Evolutionary conservation across 2,329 filamentous ascomycete species (phyloP), one percentile per base, ranked within the genome.

Genomic region (Teratosphaeria nubilosa): DNA sequence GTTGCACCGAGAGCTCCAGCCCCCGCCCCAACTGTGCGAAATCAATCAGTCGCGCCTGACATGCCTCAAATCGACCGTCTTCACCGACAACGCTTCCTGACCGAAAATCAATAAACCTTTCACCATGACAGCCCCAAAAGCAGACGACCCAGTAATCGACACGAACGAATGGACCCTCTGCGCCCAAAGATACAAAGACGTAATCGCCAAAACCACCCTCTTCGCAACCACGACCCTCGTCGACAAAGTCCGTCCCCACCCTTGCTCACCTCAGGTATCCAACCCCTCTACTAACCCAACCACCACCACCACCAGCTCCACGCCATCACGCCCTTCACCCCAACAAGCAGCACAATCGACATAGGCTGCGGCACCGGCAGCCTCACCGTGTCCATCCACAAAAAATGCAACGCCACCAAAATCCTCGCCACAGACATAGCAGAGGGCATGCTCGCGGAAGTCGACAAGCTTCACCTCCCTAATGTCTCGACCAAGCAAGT

Each of bases 361-460:
- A 14, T 54, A 16, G 52, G 52, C 24, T 54, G 52, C 52, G 52
- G 52, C 24, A 54, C 52, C 30, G 52, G 24, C 30, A 54, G 52
- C 20, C 30, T 32, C 14, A 34, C 52, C 11, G 1, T 54, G 24
- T 27, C 25, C 20, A n/a, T 54, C 14, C 52, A 54, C 30, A 2
- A 54, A 22, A 54, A 31, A 14, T 30, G 16, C 30, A 10, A 9
- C 24, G 11, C 22, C 6, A n/a, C 52, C 20, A 24, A 30, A 2
- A 56, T 56, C 31, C 54, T 56, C 24, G 54, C 54, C 22, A 56
- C 54, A 5, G 54, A 56, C 54, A 48, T 56, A 11, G 54, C 54
- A 10, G 54, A 45, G 32, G 54, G 54, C 41, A 56, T 56, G 54
- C 54, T 56, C 24, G 37, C 31, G 31, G 20, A 56, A 32, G 41